phyloP scores from a whole-genome alignment of 2,329 filamentous ascomycete genomes.

The Pezicula radicicola region DNA sequence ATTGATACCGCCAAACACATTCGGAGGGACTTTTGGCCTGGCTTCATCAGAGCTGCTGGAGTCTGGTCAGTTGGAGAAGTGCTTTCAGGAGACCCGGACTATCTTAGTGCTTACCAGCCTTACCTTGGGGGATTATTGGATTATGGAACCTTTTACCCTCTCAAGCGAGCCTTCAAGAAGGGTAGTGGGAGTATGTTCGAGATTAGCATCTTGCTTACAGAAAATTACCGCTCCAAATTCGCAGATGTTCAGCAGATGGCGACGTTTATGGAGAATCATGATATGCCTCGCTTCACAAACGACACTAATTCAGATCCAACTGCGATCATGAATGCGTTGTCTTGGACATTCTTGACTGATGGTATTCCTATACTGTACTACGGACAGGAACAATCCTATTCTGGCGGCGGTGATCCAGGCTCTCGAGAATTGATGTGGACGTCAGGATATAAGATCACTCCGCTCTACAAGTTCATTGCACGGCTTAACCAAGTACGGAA shows the following conservation, averaged over 20 bases:
- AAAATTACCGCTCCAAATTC: constrained; percentile 33
- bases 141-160: constrained; percentile 41
- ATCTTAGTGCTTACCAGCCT: constrained; percentile 38
- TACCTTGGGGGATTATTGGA: constrained; percentile 56
- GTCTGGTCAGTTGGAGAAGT: constrained; percentile 60
- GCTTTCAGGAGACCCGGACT: constrained; percentile 40
- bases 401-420: constrained; percentile 2
- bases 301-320: constrained; percentile 3
- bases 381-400: not conserved
- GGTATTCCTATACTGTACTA: constrained; percentile 37
- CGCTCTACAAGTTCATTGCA: constrained; percentile 11
- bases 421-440: constrained; percentile 1
- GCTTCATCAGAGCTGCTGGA: constrained; percentile 48
- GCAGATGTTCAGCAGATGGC: constrained; percentile 35
- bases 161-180: constrained; percentile 1
- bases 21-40: constrained; percentile 48
- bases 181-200: constrained; percentile 19
- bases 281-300: constrained; percentile 33
- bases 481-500: constrained; percentile 8
- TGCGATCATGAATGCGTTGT: constrained; percentile 25
- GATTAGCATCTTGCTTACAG: constrained; percentile 27
- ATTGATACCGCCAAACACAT: constrained; percentile 45
- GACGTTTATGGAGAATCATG: constrained; percentile 39
- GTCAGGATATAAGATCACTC: constrained; percentile 5
- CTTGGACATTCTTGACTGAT: constrained; percentile 42